Base-by-base conservation (phyloP, 345 rosid genomes). In the Eucalyptus viminalis region DNA sequence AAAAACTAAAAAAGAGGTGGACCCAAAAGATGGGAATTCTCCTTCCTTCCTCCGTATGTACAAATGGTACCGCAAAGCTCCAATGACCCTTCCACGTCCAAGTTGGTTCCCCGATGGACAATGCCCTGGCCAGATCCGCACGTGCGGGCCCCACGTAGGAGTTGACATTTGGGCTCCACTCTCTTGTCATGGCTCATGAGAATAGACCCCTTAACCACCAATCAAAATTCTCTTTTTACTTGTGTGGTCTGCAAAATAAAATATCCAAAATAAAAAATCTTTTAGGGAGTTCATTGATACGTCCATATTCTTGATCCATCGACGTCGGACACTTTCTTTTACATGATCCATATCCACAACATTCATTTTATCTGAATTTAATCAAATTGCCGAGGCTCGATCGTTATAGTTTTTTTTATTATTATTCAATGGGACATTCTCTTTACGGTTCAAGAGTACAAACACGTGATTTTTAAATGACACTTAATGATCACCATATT, bases 391-490 rank as follows among this genome's bases (percentile, higher is more conserved):
- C 8, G 4, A 9, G 7, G 11, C 29, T 86, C 6, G 3, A 2
- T n/a, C 1, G 1, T 31, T 53, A 15, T 49, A 86, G 0, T 5
- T 76, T 21, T 21, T 76, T 3, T 37, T 37, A 11, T 29, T 65
- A 21, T 6, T 50, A 40, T 40, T 6, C 24, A 40, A 11, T 9
- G 47, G 2, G 9, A 40, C 16, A 12, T 22, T 40, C 29, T 40
- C 3, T 76, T 76, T 76, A 11, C 0, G 0, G 3, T n/a, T n/a
- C 6, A 65, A 7, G 76, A 14, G 5, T 4, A 65, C 21, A 1
- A 1, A 65, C 3, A n/a, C 21, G 3, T 14, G 40, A 65, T n/a
- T 65, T 65, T 0, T 65, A 3, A 1, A 65, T 13, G 8, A 27
- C 15, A 27, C 4, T 62, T 6, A 17, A 34, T 34, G 0, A 34